Percentiles rank a stretch among this genome's conserved stretches.
These are phyloP conservation scores for Rubia yunnanensis DNA, from an alignment of 257 asterid species.

Conservation along the genomic window DNA sequence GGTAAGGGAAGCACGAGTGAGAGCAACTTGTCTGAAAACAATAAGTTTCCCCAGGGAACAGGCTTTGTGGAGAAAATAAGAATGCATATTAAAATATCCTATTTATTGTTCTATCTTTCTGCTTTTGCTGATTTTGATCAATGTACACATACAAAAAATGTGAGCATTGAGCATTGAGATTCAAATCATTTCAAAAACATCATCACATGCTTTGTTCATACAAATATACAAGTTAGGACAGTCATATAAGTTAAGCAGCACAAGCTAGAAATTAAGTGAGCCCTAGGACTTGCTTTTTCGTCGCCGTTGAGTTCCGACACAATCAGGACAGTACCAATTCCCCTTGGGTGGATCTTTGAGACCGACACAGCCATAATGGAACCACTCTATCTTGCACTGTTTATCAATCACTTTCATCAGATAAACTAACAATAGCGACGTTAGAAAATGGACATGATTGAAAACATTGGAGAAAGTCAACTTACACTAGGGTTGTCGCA, in stretches of 20 bases:
- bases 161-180: background rate
- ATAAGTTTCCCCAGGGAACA: too few relatives aligned
- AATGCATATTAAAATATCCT: too few relatives aligned
- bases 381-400: conserved; percentile 99
- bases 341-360: conserved; percentile 93
- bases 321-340: conserved; percentile 89
- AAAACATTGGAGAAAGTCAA: background rate
- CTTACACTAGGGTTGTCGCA: conserved; percentile 90
- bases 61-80: too few relatives aligned
- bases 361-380: conserved; percentile 89
- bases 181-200: background rate
- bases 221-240: background rate
- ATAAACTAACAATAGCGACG: conserved; percentile 1
- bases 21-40: background rate
- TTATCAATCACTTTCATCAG: conserved; percentile 1
- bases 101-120: too few relatives aligned
- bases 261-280: background rate
- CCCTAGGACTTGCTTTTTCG: conserved; percentile 38
- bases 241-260: background rate
- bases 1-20: background rate
- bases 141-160: too few relatives aligned
- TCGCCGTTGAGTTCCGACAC: conserved; percentile 64
- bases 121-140: too few relatives aligned
- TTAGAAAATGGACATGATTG: background rate
- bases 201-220: background rate